phyloP scores from a whole-genome alignment of 352 stramenopile genomes.

The Phytophthora nicotianae region DNA sequence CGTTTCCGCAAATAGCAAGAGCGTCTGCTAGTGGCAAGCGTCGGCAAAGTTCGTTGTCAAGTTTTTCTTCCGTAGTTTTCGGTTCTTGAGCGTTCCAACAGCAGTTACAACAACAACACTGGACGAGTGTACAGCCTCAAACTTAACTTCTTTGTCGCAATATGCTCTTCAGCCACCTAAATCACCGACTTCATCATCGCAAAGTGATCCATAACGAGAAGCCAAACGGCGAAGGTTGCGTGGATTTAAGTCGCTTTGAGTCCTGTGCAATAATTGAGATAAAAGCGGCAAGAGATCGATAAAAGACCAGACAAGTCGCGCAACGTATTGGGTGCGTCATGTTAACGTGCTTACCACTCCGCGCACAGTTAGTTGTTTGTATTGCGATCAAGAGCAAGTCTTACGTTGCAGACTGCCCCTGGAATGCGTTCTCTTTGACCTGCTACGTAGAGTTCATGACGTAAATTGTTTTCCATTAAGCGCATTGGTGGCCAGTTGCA shows the following conservation, averaged over 20 bases:
- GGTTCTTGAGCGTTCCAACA: slow-evolving; percentile 13
- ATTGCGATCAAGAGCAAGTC: not conserved
- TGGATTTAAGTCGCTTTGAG: slow-evolving; percentile 3
- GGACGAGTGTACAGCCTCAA: not conserved
- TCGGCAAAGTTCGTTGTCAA: slow-evolving; percentile 18
- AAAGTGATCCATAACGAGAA: not conserved
- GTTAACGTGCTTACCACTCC: slow-evolving; percentile 8
- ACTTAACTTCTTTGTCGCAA: slow-evolving; percentile 12
- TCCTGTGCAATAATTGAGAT: not conserved
- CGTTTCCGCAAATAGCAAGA: slow-evolving; percentile 28
- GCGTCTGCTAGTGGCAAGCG: slow-evolving; percentile 11
- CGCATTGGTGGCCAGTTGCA: not conserved
- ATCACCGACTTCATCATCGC: slow-evolving; percentile 4
- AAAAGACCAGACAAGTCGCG: not conserved
- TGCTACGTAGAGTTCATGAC: too few relatives aligned
- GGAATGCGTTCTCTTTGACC: too few relatives aligned
- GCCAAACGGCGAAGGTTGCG: not conserved
- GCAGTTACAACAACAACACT: slow-evolving; percentile 11
- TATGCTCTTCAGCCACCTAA: slow-evolving; percentile 1
- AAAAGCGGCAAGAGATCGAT: not conserved
- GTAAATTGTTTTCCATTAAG: not conserved
- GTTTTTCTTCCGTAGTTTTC: slow-evolving; percentile 29
- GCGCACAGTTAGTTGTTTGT: too few relatives aligned
- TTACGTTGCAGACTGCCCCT: too few relatives aligned
- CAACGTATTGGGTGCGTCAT: not conserved